Base-by-base conservation (phyloP, 352 stramenopile genomes). In the Peronospora destructor region DNA sequence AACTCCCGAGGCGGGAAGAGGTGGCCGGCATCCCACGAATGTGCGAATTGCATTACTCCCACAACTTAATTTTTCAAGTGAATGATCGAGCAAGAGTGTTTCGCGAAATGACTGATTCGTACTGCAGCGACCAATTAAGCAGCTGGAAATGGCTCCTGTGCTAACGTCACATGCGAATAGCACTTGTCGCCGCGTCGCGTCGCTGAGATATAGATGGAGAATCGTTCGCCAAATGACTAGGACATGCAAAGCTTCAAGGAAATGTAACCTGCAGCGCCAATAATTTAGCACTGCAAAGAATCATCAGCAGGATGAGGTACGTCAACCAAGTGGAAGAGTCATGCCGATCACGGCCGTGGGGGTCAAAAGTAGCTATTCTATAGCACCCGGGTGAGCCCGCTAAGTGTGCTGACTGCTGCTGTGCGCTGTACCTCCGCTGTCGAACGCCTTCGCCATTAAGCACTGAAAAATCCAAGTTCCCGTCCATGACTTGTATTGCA, bases 11-110 rank as follows among this genome's bases (percentile, higher is more conserved):
- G 62, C 2, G 62, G 62, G 26, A 67, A 71, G 19, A 65, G 33
- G 38, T 70, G 49, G 1, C 57, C 57, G 23, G 61, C 61, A 45
- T 70, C 61, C 61, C 61, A 70, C n/a, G 61, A 59, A 36, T 62
- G 34, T 60, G 44, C 47, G 47, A 70, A 70, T 34, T 48, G 45
- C 61, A 70, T 41, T 52, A 14, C 36, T 46, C 28, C 6, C 1
- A 11, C 28, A 32, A 32, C 28, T 32, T 32, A 6, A 32, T 0
- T n/a, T n/a, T n/a, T 32, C 28, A 21, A 39, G 7, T 19, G 8
- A n/a, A 8, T 56, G 40, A 30, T 11, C 19, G 16, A 40, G 9
- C 13, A 36, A 56, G 29, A 60, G 53, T 23, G 42, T 48, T 61
- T 66, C n/a, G 36, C 32, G 36, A 59, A 66, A 42, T 66, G 58